Percentiles rank a stretch among this genome's conserved stretches.
These are phyloP conservation scores for Clavispora asparagi DNA, from an alignment of 805 yeast genomes.

Conservation along the genomic window DNA sequence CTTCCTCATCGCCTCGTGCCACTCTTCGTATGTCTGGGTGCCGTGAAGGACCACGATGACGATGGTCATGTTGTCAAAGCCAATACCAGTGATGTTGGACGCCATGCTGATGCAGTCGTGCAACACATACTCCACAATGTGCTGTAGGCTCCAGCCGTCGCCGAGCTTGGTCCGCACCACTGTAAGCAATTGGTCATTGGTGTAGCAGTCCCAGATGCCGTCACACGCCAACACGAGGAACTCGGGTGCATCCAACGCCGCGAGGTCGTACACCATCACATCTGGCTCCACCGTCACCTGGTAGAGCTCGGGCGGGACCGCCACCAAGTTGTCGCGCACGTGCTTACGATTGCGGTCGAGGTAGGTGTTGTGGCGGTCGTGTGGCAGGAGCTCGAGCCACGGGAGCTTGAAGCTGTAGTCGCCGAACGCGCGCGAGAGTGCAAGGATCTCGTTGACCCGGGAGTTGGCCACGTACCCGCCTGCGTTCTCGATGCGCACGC, in stretches of 20 bases:
- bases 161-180: constrained; percentile 54
- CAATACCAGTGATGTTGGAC: constrained; percentile 68
- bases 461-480: constrained; percentile 33
- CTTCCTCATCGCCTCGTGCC: constrained; percentile 53
- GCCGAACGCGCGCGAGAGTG: constrained; percentile 42
- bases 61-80: constrained; percentile 79
- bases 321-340: constrained; percentile 23
- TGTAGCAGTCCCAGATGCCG: constrained; percentile 47
- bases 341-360: constrained; percentile 18
- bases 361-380: constrained; percentile 26
- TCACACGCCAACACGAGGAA: constrained; percentile 41
- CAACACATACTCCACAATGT: constrained; percentile 52
- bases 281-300: constrained; percentile 44
- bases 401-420: constrained; percentile 40
- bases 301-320: constrained; percentile 39
- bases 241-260: constrained; percentile 24
- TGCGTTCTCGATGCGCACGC: constrained; percentile 38
- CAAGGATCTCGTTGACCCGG: constrained; percentile 40
- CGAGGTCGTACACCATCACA: constrained; percentile 31
- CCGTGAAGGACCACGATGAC: constrained; percentile 62
- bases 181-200: constrained; percentile 48
- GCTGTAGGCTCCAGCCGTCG: constrained; percentile 53
- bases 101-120: constrained; percentile 70
- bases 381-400: constrained; percentile 19
- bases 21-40: constrained; percentile 40